Base-by-base conservation (phyloP, 2,329 filamentous ascomycete genomes). In the Escovopsis weberi region DNA sequence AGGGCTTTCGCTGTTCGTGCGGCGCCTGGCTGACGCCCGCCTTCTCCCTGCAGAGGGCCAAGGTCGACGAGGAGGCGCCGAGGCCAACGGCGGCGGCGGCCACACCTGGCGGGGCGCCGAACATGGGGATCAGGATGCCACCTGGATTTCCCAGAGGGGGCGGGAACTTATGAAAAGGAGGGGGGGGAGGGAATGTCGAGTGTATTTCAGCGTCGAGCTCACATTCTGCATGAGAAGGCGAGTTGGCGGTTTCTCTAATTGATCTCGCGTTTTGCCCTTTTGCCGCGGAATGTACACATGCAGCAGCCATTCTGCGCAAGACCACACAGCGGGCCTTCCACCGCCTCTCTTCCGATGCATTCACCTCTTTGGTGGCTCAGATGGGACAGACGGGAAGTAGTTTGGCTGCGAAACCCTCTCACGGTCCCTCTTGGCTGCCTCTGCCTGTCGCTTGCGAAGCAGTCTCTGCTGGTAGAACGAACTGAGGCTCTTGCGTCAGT, bases 1-100 rank as follows among this genome's bases (percentile, higher is more conserved):
- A 93, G 59, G 91, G 91, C 12, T 82, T 95, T 71, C 80, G 79
- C 59, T 98, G 91, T 65, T 91, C 79, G 56, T 98, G 91, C 60
- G 79, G 82, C 33, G 78, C 81, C 48, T 96, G 91, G 89, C 73
- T 95, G 19, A 84, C 87, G 40, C 89, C 91, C 8, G 88, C 83
- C 1, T 91, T 98, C 58, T 89, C 83, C 47, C 68, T 96, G 47
- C 81, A 86, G 42, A 84, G 80, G 60, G 80, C 82, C 42, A 80
- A 80, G 51, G 81, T 95, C 33, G 91, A 96, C 59, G 81, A 93
- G 55, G 61, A 67, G 32, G 54, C 58, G 37, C 54, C 51, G 48
- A 53, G 49, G 44, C 42, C 49, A 28, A 45, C 49, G 33, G 46
- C 49, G 33, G 41, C 43, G 10, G 50, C 43, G 7, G 50, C 47